Base-by-base conservation (phyloP, 331 rosid genomes). In the Arachis monticola region DNA sequence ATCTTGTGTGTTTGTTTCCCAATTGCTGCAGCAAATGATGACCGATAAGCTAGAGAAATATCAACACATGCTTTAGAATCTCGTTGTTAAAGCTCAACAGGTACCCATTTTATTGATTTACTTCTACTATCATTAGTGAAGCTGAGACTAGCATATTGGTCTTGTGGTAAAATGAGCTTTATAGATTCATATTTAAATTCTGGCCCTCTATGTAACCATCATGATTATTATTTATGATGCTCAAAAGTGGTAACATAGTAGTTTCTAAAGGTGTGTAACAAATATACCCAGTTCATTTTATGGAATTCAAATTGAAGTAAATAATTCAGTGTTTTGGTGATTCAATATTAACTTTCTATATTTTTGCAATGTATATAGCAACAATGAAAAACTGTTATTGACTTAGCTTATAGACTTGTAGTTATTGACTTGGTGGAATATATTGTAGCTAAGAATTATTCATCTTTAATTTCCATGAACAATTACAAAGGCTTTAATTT, bases 81-180 rank as follows among this genome's bases (percentile, higher is more conserved):
- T 95, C 69, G 86, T 95, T 62, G 91, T 92, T 65, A 89, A 89
- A 87, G 99, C 99, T 80, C 99, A 95, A 85, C 99, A 95, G 99
- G 99, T 95, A 83, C 74, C 80, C 11, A 27, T 77, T 64, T 72
- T 55, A 63, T 47, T 82, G 47, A 66, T 51, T 70, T 76, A 71
- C 69, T 73, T 32, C 61, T 45, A 66, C 57, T 67, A 55, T 4
- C 5, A 7, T 44, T 55, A 52, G 51, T 60, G 67, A 69, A 45
- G 8, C 65, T 69, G 51, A 47, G 27, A 57, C 46, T 74, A 77
- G 22, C 31, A 44, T 69, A 12, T 77, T 57, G 60, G 38, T 76
- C 59, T 46, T 73, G 8, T 8, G 22, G 38, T 46, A 57, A 45
- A 30, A 35, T 30, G 51, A 66, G 47, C 22, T 60, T 71, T 65